Conservation (phyloP, 495 filamentous ascomycete species). For the Usnea hakonensis region DNA sequence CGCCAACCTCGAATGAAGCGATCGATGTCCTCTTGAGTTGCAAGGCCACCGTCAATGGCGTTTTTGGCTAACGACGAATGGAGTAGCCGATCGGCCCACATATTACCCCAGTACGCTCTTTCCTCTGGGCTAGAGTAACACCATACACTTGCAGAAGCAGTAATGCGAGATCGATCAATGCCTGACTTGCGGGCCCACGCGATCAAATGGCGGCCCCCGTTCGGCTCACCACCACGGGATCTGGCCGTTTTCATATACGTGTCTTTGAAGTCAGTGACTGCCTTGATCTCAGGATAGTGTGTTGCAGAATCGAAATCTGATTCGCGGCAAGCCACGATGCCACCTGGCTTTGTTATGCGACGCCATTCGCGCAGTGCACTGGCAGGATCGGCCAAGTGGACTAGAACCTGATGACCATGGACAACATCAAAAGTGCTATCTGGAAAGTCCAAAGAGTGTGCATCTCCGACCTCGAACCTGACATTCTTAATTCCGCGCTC, state of each 20-base stretch:
- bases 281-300: constrained; percentile 41
- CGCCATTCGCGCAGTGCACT: constrained; percentile 41
- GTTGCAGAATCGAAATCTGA: constrained; percentile 36
- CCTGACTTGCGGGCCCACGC: constrained; percentile 46
- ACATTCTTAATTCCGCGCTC: constrained; percentile 37
- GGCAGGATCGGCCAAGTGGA: constrained; percentile 41
- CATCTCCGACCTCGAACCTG: constrained; percentile 40
- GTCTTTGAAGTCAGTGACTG: constrained; percentile 35
- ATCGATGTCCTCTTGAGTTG: constrained; percentile 38
- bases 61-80: constrained; percentile 35
- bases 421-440: constrained; percentile 52
- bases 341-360: constrained; percentile 43
- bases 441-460: constrained; percentile 36
- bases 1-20: constrained; percentile 35
- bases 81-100: constrained; percentile 39
- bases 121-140: constrained; percentile 40
- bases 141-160: constrained; percentile 36
- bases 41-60: constrained; percentile 33
- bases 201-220: constrained; percentile 43
- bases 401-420: constrained; percentile 45
- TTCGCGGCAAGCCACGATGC: constrained; percentile 46
- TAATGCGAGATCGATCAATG: constrained; percentile 31
- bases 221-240: constrained; percentile 39
- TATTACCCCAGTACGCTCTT: constrained; percentile 37
- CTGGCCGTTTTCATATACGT: constrained; percentile 35